Evolutionary conservation across 2,329 filamentous ascomycete species (phyloP).

Genomic region (Gliomastix tumulicola): DNA sequence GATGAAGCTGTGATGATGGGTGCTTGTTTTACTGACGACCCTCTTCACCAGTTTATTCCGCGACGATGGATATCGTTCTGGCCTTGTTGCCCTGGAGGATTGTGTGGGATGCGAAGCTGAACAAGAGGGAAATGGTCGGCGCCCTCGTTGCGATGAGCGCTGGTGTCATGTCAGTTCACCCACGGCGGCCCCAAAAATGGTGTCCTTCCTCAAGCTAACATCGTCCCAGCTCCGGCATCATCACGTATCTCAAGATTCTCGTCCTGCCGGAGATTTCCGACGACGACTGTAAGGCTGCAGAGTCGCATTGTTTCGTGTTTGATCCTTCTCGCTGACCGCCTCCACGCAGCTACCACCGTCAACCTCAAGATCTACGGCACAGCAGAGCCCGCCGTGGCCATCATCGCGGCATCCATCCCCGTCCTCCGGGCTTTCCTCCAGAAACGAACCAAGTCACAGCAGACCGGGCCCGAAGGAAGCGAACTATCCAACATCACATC

Average conservation of each 20-base stretch:
- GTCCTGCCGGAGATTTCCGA: not conserved
- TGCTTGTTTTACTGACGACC: slow-evolving; percentile 1
- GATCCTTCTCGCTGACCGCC: no score
- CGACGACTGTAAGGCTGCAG: not conserved
- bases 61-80: slow-evolving; percentile 28
- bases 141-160: slow-evolving; percentile 33
- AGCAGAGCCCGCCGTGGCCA: slow-evolving; percentile 10
- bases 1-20: no score
- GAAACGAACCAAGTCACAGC: no score
- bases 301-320: no score
- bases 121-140: slow-evolving; percentile 29
- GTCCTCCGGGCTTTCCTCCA: not conserved
- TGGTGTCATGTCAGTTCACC: slow-evolving; percentile 26
- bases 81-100: slow-evolving; percentile 32
- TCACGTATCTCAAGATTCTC: slow-evolving; percentile 20
- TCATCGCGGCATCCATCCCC: slow-evolving; percentile 10
- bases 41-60: slow-evolving; percentile 19
- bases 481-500: no score
- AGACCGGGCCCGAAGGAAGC: no score
- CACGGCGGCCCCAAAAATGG: not conserved
- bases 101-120: slow-evolving; percentile 30
- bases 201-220: not conserved
- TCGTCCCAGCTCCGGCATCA: slow-evolving; percentile 17
- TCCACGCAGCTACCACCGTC: slow-evolving; percentile 9
- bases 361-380: slow-evolving; percentile 5